Percentiles rank a stretch among this genome's conserved stretches.
These are phyloP conservation scores for Dryas drummondii DNA, from an alignment of 306 rosid genomes.

Conservation along the genomic window DNA sequence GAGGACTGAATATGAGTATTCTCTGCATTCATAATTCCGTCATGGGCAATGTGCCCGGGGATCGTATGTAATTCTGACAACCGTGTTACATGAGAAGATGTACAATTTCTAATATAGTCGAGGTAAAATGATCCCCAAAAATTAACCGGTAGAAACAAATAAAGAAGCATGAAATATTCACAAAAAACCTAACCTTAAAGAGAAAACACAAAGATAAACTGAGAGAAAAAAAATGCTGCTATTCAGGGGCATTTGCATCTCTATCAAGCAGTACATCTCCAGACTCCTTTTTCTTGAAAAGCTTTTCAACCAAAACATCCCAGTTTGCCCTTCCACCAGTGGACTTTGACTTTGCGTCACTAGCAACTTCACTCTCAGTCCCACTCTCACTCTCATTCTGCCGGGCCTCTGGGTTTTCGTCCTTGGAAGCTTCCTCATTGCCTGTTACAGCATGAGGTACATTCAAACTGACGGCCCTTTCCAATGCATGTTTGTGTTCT, in stretches of 20 bases:
- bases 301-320: constrained; percentile 71
- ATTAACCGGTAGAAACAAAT: not conserved
- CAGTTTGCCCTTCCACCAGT: constrained; percentile 47
- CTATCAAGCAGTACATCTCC: constrained; percentile 32
- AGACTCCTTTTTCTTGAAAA: constrained; percentile 39
- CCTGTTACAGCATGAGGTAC: constrained; percentile 62
- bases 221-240: constrained; percentile 7
- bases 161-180: constrained; percentile 6
- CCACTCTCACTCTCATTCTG: not conserved
- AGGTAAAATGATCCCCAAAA: not conserved
- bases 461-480: constrained; percentile 77
- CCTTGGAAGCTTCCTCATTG: constrained; percentile 25
- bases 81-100: constrained; percentile 10
- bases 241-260: constrained; percentile 33
- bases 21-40: not conserved
- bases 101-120: constrained; percentile 10
- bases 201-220: not conserved
- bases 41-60: constrained; percentile 5
- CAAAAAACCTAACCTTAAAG: not conserved
- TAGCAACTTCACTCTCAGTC: constrained; percentile 27
- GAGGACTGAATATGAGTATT: not conserved
- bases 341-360: constrained; percentile 30
- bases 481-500: constrained; percentile 78
- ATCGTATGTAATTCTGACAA: not conserved
- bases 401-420: not conserved